Evolutionary conservation across 768 basidiomycete genomes (phyloP), one percentile per base, ranked within the genome.

Genomic region (Hygrophorus pudorinus): DNA sequence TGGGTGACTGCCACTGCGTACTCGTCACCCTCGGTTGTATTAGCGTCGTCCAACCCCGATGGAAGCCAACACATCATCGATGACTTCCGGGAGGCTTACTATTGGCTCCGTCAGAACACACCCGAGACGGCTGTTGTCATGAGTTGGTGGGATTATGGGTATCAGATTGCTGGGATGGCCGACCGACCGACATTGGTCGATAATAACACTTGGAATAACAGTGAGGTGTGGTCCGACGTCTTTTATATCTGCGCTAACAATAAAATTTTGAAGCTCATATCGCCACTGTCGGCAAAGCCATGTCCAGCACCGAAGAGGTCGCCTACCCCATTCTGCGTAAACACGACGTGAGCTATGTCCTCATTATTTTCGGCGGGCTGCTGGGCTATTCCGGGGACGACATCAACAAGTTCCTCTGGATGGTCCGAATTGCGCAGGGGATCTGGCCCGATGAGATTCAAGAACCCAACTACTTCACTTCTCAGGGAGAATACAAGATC

Each of bases 131-230:
- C 91, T 4, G 93, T 98, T 27, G 82, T 98, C 18, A 93, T 94
- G 91, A 89, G 85, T 48, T 99, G 96, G 96, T 98, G 96, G 96
- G 96, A 98, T 66, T 99, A 98, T 53, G 96, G 94, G 21, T 98
- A 99, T 60, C 94, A 98, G 64, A 97, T 98, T 57, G 96, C 96
- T 32, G 96, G 96, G 32, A 96, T 98, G 88, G 93, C 96, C 17
- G 92, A 98, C 65, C 71, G 94, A 36, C 82, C 91, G 11, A 98
- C 94, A 1, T 66, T 98, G 52, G 94, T 98, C 14, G 94, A 99
- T 64, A 98, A 99, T 67, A 97, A 98, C 60, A 99, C 96, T 0
- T 98, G 96, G 96, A 98, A 99, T 65, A 98, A 98, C 66, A 99
- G 92, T 87, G 56, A 57, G 87, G 3, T 7, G 24, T n/a, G 13